Base-by-base conservation (phyloP, 2,329 filamentous ascomycete species). In the Scortechinia acanthostroma region DNA sequence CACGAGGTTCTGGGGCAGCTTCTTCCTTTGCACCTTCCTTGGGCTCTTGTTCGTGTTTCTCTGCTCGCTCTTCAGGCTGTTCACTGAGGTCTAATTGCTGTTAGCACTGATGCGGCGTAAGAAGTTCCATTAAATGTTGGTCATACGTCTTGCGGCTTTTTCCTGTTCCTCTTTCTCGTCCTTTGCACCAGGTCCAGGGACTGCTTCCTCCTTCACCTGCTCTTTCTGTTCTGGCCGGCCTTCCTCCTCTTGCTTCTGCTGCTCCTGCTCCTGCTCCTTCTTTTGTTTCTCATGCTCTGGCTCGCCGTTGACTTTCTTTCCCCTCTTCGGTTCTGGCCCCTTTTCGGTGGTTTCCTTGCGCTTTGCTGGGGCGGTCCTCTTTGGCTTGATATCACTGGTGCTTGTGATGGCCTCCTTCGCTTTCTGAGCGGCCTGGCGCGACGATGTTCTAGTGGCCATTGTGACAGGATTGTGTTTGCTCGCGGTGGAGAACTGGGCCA, bases 391-490 rank as follows among this genome's bases (percentile, higher is more conserved):
- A 10, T 40, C 35, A 6, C 13, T 17, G 20, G 35, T 13, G 17
- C 35, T 40, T 40, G 35, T 40, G 17, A 40, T 40, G 10, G 35
- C 35, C 20, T 40, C 35, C 35, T 40, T 40, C 13, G 35, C 35
- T 17, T 40, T 40, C 17, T 40, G 35, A 19, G 35, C 35, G 20
- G 35, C 35, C 10, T 40, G 35, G 35, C 35, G 35, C 13, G 35
- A 13, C 10, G 35, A 40, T 10, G 35, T 19, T 13, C 35, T 13
- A 6, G 35, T 40, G 6, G 17, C 17, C 10, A 40, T 40, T 10
- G 35, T 40, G 6, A 19, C 35, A 6, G 6, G 35, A 40, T 19
- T n/a, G n/a, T n/a, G n/a, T n/a, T n/a, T n/a, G n/a, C n/a, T n/a
- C n/a, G n/a, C n/a, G n/a, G n/a, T n/a, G n/a, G n/a, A n/a, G n/a